A percentile compares a stretch with the other conserved stretches of the same genome.
These are phyloP conservation scores for Porcisia hertigi DNA, from an alignment of 208 protist genomes.

Conservation along the genomic window DNA sequence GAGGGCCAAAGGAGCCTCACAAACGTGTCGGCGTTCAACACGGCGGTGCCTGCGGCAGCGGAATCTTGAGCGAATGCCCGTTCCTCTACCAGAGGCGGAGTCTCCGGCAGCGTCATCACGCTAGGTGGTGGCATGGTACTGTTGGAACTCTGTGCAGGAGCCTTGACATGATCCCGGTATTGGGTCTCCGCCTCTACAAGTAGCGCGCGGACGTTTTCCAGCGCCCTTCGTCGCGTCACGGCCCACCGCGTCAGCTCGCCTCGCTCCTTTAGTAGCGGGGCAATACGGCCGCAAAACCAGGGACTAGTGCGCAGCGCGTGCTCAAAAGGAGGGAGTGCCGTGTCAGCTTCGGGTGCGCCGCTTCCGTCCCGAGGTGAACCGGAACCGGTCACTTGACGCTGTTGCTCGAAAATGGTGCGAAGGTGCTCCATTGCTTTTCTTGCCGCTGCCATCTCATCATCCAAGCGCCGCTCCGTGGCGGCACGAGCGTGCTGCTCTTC, in stretches of 20 bases:
- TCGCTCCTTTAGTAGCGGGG: slow-evolving; percentile 9
- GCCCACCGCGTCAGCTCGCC: slow-evolving; percentile 2
- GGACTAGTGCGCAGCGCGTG: background rate
- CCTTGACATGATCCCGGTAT: slow-evolving; percentile 11
- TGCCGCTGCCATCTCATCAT: slow-evolving; percentile 3
- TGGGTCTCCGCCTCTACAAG: slow-evolving; percentile 9
- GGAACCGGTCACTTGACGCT: background rate
- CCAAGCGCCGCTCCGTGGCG: slow-evolving; percentile 1
- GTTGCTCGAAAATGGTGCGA: slow-evolving; percentile 1
- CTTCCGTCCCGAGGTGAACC: background rate
- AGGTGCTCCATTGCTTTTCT: background rate
- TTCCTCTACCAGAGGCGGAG: slow-evolving; percentile 1
- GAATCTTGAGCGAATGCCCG: too few species aligned
- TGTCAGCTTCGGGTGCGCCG: background rate
- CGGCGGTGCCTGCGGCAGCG: background rate
- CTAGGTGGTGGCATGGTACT: background rate
- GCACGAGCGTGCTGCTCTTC: slow-evolving; percentile 3
- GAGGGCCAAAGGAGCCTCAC: slow-evolving; percentile 37
- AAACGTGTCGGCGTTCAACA: slow-evolving; percentile 38
- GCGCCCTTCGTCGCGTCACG: background rate
- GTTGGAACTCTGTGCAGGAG: background rate
- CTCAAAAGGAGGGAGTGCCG: background rate
- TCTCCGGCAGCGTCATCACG: background rate
- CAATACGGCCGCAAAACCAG: slow-evolving; percentile 13
- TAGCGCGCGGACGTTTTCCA: slow-evolving; percentile 5